Conservation (phyloP, 1,139 yeast genomes). For the Kazachstania sp. region DNA sequence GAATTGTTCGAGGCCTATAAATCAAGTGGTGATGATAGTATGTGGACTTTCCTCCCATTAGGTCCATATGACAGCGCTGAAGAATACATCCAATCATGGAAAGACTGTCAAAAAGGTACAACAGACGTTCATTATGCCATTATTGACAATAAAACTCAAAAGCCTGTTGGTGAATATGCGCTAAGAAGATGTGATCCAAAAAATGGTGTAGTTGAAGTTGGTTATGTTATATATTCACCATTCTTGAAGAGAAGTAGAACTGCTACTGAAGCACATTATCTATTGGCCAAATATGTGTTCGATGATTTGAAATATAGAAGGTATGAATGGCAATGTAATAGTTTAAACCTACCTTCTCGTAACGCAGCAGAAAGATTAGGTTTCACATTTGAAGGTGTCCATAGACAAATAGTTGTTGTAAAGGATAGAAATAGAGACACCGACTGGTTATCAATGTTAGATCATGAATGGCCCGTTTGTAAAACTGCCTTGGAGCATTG, state of each 20-base stretch:
- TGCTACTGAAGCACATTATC: slow-evolving; percentile 30
- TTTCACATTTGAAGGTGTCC: slow-evolving; percentile 28
- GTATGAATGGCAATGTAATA: slow-evolving; percentile 32
- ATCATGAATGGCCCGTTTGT: slow-evolving; percentile 27
- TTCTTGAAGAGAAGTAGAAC: slow-evolving; percentile 23
- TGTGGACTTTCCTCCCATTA: slow-evolving; percentile 15
- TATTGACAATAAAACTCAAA: slow-evolving; percentile 13
- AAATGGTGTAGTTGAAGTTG: slow-evolving; percentile 29
- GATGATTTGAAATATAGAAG: slow-evolving; percentile 29
- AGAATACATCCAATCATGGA: slow-evolving; percentile 2
- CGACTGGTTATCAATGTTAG: slow-evolving; percentile 30
- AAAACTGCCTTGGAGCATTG: slow-evolving; percentile 22
- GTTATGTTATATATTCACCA: slow-evolving; percentile 25
- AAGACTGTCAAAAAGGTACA: not conserved
- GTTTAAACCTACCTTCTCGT: slow-evolving; percentile 26
- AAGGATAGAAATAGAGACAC: slow-evolving; percentile 31
- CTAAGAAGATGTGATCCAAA: slow-evolving; percentile 22
- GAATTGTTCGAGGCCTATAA: slow-evolving; percentile 9
- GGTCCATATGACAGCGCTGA: slow-evolving; percentile 10
- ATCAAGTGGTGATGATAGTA: slow-evolving; percentile 3
- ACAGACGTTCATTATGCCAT: slow-evolving; percentile 20
- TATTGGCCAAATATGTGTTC: slow-evolving; percentile 26
- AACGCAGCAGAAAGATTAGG: slow-evolving; percentile 30
- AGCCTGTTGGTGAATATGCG: slow-evolving; percentile 25
- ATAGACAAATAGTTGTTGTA: slow-evolving; percentile 25